These are phyloP conservation scores for Microthlaspi erraticum DNA, from an alignment of 345 rosid genomes.

Conservation along the genomic window DNA sequence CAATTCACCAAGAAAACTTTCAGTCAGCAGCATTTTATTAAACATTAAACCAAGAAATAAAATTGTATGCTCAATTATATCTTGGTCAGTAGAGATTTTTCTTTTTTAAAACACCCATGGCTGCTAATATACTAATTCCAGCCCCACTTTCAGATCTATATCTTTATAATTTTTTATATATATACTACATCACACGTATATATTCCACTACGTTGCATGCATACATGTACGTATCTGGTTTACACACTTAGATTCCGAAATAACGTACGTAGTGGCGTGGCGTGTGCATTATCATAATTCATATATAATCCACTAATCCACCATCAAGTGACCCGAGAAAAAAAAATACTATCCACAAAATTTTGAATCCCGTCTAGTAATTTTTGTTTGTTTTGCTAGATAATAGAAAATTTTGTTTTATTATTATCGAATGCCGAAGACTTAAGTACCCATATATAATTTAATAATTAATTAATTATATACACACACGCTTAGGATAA, in stretches of 20 bases:
- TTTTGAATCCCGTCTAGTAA: neutral
- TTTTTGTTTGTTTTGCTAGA: neutral
- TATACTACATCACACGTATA: conserved; percentile 18
- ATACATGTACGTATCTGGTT: conserved; percentile 6
- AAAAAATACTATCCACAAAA: neutral
- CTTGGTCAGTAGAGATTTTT: too few species aligned
- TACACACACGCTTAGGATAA: too few species aligned
- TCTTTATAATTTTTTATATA: neutral
- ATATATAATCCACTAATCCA: neutral
- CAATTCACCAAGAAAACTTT: neutral
- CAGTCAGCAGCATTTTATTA: too few species aligned
- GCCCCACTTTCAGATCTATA: neutral
- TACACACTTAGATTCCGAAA: conserved; percentile 8
- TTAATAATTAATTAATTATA: too few species aligned
- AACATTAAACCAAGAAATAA: neutral
- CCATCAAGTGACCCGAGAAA: neutral
- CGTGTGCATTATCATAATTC: conserved; percentile 2
- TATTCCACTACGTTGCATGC: conserved; percentile 33
- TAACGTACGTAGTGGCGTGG: neutral
- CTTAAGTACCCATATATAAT: conserved; percentile 7
- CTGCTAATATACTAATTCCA: neutral
- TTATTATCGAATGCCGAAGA: neutral
- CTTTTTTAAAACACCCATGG: too few species aligned
- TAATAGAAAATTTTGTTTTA: neutral
- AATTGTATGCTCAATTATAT: neutral